Evolutionary conservation across 768 basidiomycete species (phyloP).

Genomic region (Coprinellus micaceus): DNA sequence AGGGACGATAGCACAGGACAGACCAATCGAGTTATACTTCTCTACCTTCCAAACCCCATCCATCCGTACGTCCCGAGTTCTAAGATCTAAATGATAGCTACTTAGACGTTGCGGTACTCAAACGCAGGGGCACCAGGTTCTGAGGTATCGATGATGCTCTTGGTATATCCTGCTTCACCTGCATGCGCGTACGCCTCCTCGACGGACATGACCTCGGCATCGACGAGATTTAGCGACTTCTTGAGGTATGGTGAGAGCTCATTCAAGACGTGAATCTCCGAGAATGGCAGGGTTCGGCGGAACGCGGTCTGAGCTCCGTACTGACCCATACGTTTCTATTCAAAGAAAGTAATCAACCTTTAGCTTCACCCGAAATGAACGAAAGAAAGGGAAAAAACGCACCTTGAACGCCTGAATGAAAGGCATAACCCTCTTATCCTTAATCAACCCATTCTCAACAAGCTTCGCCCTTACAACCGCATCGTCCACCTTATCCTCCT

Average conservation of each 20-base stretch:
- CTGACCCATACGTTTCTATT: slow-evolving; percentile 77
- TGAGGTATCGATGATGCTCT: slow-evolving; percentile 72
- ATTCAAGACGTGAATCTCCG: slow-evolving; percentile 67
- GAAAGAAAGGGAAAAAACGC: slow-evolving; percentile 10
- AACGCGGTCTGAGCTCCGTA: slow-evolving; percentile 76
- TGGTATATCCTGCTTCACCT: slow-evolving; percentile 56
- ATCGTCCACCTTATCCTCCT: slow-evolving; percentile 73
- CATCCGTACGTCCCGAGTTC: no score
- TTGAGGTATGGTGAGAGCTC: slow-evolving; percentile 79
- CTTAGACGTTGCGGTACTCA: slow-evolving; percentile 81
- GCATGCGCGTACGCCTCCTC: slow-evolving; percentile 60
- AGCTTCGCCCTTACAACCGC: slow-evolving; percentile 67
- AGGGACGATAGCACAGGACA: no score
- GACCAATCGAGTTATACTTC: no score
- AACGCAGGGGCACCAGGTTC: slow-evolving; percentile 87
- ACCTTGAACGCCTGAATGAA: slow-evolving; percentile 95
- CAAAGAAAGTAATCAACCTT: slow-evolving; percentile 2
- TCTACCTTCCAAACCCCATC: no score
- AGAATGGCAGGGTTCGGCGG: slow-evolving; percentile 79
- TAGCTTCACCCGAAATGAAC: not conserved
- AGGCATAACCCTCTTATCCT: slow-evolving; percentile 95
- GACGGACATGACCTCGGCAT: slow-evolving; percentile 67
- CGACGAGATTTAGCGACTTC: slow-evolving; percentile 64
- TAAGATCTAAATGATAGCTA: no score
- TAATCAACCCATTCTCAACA: slow-evolving; percentile 73